Conservation (phyloP, 164 flowering plant species). For the Chimonanthus praecox region DNA sequence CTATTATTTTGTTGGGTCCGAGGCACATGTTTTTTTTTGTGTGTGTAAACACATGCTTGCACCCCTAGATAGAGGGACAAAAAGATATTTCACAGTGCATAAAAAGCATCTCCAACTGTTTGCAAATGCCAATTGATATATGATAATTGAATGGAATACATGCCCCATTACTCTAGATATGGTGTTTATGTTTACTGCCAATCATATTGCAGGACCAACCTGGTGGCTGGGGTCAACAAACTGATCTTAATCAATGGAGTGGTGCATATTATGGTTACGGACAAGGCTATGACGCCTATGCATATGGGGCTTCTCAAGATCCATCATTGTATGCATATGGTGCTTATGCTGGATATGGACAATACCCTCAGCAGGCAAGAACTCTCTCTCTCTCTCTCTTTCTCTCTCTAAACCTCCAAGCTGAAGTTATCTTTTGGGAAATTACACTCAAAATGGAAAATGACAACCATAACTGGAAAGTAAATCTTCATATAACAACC, state of each 20-base stretch:
- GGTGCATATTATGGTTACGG: conserved; percentile 89
- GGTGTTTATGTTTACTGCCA: not conserved
- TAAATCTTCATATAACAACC: too few species aligned
- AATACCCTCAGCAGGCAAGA: conserved; percentile 76
- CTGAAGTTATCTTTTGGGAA: too few species aligned
- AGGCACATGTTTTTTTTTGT: too few species aligned
- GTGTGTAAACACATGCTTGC: too few species aligned
- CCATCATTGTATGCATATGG: conserved; percentile 79
- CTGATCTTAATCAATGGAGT: conserved; percentile 76
- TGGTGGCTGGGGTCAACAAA: conserved; percentile 65
- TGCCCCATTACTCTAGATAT: not conserved
- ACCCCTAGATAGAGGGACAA: too few species aligned
- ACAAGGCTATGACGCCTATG: conserved; percentile 92
- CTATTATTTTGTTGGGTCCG: too few species aligned
- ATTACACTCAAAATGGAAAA: too few species aligned
- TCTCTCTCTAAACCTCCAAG: not conserved
- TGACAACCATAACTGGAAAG: too few species aligned
- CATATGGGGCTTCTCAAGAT: conserved; percentile 76
- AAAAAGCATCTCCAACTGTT: too few species aligned
- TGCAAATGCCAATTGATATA: not conserved
- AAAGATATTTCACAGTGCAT: too few species aligned
- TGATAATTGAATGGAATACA: not conserved
- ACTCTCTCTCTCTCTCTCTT: too few species aligned
- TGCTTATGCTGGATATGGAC: conserved; percentile 77
- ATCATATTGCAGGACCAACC: conserved; percentile 52